Base-by-base conservation (phyloP, 2,329 filamentous ascomycete species). In the Aureobasidium lini region DNA sequence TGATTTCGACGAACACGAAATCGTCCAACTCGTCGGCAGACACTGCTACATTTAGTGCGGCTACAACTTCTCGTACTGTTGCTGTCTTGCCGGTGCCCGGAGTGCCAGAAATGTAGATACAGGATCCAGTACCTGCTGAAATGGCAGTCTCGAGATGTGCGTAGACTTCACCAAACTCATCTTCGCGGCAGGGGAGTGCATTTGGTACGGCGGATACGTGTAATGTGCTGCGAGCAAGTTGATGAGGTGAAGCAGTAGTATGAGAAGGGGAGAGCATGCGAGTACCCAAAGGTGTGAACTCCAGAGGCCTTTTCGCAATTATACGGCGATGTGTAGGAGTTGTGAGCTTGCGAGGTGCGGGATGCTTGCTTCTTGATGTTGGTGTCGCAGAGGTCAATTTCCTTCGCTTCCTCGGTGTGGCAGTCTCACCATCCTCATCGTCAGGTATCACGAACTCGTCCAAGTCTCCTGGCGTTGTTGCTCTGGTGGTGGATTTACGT, bases 1-100 rank as follows among this genome's bases (percentile, higher is more conserved):
- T 99, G 76, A 99, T 97, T 73, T 99, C 94, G 63, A 99, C 92
- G 66, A 99, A 99, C 61, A 96, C 95, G 73, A 99, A 99, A 71
- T 97, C 93, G 68, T 99, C 94, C 43, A 99, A 81, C 73, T 97
- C 93, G 68, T 99, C 94, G 7, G 87, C 85, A 49, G 84, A 81
- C 1, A 97, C 94, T 0, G 90, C 86, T n/a, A 87, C 84, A 66
- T 97, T 93, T 8, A 99, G 81, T 62, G 91, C 88, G 5, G 88
- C 85, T 15, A 99, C 88, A 1, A 97, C 94, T 73, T 99, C 94
- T 49, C 94, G 88, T 9, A 99, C 94, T 0, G 95, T 99, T 11
- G 94, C 94, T 1, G 94, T 99, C 73, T 99, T 99, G 32, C 94
- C 94, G 0, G 94, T 99, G 7, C 95, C 94, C 0, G 95, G 94